These are phyloP conservation scores for Marsdenia floribunda DNA, from an alignment of 257 asterid species.

Conservation along the genomic window DNA sequence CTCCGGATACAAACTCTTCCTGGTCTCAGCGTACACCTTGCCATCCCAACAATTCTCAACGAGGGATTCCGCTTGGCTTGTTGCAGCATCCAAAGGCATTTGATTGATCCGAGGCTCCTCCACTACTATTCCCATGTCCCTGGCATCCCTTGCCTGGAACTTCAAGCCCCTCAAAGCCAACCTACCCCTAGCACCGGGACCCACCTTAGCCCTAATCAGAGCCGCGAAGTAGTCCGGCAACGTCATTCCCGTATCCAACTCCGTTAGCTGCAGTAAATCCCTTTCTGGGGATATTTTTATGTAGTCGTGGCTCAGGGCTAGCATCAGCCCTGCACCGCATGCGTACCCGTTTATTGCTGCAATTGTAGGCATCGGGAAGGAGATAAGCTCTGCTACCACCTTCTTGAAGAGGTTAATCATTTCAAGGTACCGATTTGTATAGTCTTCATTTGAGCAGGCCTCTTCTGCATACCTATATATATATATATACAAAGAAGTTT, in stretches of 20 bases:
- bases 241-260: constrained; percentile 59
- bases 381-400: constrained; percentile 45
- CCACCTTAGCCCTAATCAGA: constrained; percentile 45
- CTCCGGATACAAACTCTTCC: constrained; percentile 55
- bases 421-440: constrained; percentile 27
- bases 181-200: constrained; percentile 34
- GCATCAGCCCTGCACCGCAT: constrained; percentile 60
- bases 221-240: constrained; percentile 68
- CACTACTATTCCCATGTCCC: constrained; percentile 50
- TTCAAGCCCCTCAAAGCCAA: constrained; percentile 43
- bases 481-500: too few species aligned
- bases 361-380: constrained; percentile 69
- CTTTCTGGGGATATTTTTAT: constrained; percentile 37
- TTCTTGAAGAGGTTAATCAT: constrained; percentile 50
- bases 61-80: constrained; percentile 36
- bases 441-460: constrained; percentile 37
- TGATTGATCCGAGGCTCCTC: constrained; percentile 24
- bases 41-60: constrained; percentile 50
- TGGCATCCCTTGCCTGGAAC: constrained; percentile 45
- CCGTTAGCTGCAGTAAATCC: constrained; percentile 52
- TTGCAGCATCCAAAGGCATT: constrained; percentile 46
- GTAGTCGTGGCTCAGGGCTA: constrained; percentile 64
- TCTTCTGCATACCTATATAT: constrained; percentile 42
- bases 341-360: constrained; percentile 82
- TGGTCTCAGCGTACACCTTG: constrained; percentile 39